phyloP scores from a whole-genome alignment of 164 flowering plant genomes.

The Magnolia changhungtana region DNA sequence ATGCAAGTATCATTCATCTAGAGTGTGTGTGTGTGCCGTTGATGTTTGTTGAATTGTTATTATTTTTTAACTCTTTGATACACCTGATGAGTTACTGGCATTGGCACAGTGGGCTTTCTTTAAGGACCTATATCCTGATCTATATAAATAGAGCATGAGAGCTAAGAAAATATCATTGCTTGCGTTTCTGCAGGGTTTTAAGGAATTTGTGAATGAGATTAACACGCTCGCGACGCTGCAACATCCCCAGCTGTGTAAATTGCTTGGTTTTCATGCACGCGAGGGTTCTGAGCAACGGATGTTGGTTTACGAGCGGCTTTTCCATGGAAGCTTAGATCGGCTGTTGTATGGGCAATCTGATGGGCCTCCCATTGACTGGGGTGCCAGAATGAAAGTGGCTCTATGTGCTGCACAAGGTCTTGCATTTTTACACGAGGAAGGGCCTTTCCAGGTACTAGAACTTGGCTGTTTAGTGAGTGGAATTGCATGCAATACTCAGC shows the following conservation, averaged over 20 bases:
- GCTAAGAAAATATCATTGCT: background rate
- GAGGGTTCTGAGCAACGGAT: constrained; percentile 82
- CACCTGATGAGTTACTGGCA: background rate
- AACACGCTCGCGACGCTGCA: constrained; percentile 77
- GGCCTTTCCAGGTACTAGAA: constrained; percentile 87
- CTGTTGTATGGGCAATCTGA: constrained; percentile 77
- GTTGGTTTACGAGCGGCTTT: constrained; percentile 88
- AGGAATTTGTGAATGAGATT: constrained; percentile 73
- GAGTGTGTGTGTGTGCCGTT: too few relatives aligned
- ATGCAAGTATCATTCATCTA: too few relatives aligned
- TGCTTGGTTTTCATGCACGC: constrained; percentile 90
- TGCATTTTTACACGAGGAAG: constrained; percentile 95
- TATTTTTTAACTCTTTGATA: too few relatives aligned
- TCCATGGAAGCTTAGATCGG: constrained; percentile 87
- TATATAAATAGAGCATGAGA: background rate
- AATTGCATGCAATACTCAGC: background rate
- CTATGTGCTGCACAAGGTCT: constrained; percentile 97
- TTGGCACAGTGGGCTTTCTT: background rate
- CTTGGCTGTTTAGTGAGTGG: background rate
- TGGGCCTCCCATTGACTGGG: constrained; percentile 92
- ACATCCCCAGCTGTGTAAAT: constrained; percentile 86
- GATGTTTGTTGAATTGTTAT: too few relatives aligned
- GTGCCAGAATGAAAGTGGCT: constrained; percentile 83
- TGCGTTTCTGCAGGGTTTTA: constrained; percentile 38
- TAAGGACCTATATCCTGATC: background rate